Evolutionary conservation across 2,329 filamentous ascomycete species (phyloP).

Genomic region (Hypomyces rosellus): DNA sequence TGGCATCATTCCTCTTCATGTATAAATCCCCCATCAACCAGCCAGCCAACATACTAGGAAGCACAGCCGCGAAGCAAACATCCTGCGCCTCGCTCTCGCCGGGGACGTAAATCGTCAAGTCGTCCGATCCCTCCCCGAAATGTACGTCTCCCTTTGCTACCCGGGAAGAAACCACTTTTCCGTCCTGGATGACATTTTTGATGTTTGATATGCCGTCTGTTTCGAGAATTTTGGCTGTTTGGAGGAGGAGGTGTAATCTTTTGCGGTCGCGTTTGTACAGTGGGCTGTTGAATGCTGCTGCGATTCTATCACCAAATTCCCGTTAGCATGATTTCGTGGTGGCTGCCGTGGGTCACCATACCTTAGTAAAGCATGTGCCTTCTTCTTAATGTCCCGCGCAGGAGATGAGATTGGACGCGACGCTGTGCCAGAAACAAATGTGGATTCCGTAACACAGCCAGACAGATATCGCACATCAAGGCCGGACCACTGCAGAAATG

Average conservation of each 20-base stretch:
- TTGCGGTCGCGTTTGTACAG: conserved; percentile 1
- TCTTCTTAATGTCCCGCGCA: conserved; percentile 21
- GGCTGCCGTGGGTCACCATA: conserved; percentile 10
- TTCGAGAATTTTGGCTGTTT: conserved; percentile 20
- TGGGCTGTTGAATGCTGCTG: conserved; percentile 18
- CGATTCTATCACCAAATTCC: conserved; percentile 13
- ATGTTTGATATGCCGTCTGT: conserved; percentile 24
- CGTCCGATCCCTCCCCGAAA: conserved; percentile 19
- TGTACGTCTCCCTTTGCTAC: conserved; percentile 20
- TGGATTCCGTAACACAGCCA: conserved; percentile 25
- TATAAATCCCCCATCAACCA: conserved; percentile 30
- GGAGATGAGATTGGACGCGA: conserved; percentile 16
- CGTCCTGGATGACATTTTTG: conserved; percentile 23
- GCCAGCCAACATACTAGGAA: conserved; percentile 22
- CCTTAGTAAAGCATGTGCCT: conserved; percentile 28
- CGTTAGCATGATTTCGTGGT: neutral
- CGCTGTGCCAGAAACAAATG: conserved; percentile 17
- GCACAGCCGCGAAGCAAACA: conserved; percentile 21
- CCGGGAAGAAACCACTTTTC: conserved; percentile 11
- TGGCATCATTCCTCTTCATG: conserved; percentile 5
- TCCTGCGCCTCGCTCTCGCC: conserved; percentile 20
- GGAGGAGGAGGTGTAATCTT: conserved; percentile 12
- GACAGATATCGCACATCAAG: conserved; percentile 29
- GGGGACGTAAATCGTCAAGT: conserved; percentile 28
- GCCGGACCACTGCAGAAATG: conserved; percentile 28